Conservation (phyloP, 2,329 filamentous ascomycete genomes). For the Pezizomycotina sp. region DNA sequence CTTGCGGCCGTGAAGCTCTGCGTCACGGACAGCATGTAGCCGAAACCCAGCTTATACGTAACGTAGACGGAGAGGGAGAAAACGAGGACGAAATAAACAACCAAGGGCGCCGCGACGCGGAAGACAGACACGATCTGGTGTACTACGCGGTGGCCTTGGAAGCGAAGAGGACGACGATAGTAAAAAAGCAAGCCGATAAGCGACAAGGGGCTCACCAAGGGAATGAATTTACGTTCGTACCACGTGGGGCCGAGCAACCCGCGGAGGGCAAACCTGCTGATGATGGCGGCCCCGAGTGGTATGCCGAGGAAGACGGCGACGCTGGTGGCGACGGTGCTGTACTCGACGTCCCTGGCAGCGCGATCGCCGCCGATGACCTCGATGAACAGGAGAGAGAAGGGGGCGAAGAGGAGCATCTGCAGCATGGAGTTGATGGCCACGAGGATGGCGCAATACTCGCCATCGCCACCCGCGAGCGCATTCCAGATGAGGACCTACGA, state of each 20-base stretch:
- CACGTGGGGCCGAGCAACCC: conserved; percentile 36
- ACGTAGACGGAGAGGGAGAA: conserved; percentile 53
- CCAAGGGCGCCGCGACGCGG: conserved; percentile 60
- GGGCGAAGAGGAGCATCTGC: conserved; percentile 58
- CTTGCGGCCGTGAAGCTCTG: conserved; percentile 81
- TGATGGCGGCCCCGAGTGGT: conserved; percentile 60
- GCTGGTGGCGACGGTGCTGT: conserved; percentile 55
- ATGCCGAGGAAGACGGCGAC: conserved; percentile 77
- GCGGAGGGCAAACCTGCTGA: conserved; percentile 51
- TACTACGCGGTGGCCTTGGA: conserved; percentile 59
- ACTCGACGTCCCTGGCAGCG: conserved; percentile 29
- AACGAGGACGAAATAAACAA: conserved; percentile 64
- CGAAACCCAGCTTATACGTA: conserved; percentile 51
- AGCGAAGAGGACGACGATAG: conserved; percentile 70
- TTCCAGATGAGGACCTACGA: conserved; percentile 55
- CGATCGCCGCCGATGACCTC: no score
- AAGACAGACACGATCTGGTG: conserved; percentile 71
- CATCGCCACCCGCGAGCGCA: conserved; percentile 56
- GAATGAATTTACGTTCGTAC: conserved; percentile 57
- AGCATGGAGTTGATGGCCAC: conserved; percentile 60
- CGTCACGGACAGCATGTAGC: conserved; percentile 50
- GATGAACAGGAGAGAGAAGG: conserved; percentile 53
- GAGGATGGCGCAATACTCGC: conserved; percentile 67
- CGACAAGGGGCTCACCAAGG: conserved; percentile 53
- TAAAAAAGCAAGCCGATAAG: conserved; percentile 74